These are phyloP conservation scores for Sorghum bicolor DNA, from an alignment of 176 grass and related monocot genomes.

Conservation along the genomic window Sorghum_bicolor_NCBIv3 NC_012873.2:1372001-1372500, in stretches of 20 bases:
- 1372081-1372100: conserved; percentile 28
- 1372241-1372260: conserved; percentile 45
- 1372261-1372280: background rate
- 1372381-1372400: conserved; percentile 36
- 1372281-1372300: background rate
- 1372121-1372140: conserved; percentile 50
- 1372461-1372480: background rate
- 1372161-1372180: background rate
- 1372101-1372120: conserved; percentile 35
- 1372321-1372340: conserved; percentile 19
- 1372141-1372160: conserved; percentile 34
- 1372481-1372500: background rate
- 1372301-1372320: background rate
- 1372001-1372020: conserved; percentile 1
- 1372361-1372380: conserved; percentile 49
- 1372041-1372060: conserved; percentile 20
- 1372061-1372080: conserved; percentile 26
- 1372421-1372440: conserved; percentile 28
- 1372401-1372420: background rate
- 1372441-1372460: conserved; percentile 25
- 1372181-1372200: background rate
- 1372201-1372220: conserved; percentile 71
- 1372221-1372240: conserved; percentile 81
- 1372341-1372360: background rate
- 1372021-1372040: conserved; percentile 34